These are phyloP conservation scores for Sporisorium iseilematis-ciliati DNA, from an alignment of 1,284 basidiomycete genomes.

Conservation along the genomic window DNA sequence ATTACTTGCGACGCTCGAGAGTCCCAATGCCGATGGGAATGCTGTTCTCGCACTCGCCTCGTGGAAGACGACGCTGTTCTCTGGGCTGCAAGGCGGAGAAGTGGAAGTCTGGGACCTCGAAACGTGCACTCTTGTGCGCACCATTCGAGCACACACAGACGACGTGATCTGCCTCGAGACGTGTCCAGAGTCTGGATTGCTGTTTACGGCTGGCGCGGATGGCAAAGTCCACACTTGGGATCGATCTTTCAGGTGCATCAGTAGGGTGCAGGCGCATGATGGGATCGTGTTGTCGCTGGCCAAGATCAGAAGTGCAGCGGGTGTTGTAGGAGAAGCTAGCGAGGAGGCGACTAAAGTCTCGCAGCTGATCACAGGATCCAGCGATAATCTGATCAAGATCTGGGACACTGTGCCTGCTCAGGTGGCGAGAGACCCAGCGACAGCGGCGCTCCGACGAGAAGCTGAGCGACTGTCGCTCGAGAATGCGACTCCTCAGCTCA, in stretches of 20 bases:
- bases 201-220: conserved; percentile 58
- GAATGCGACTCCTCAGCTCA: conserved; percentile 4
- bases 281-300: conserved; percentile 37
- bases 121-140: conserved; percentile 85
- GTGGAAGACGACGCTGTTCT: conserved; percentile 83
- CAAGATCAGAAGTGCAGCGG: conserved; percentile 15
- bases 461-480: conserved; percentile 28
- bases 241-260: conserved; percentile 62
- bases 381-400: conserved; percentile 63
- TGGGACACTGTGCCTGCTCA: conserved; percentile 38
- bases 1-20: conserved; percentile 75
- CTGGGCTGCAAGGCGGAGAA: conserved; percentile 91
- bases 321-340: neutral
- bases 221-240: conserved; percentile 59
- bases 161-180: conserved; percentile 53
- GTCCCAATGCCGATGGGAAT: conserved; percentile 66
- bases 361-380: conserved; percentile 56
- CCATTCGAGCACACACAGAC: conserved; percentile 84
- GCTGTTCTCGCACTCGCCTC: conserved; percentile 82
- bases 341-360: conserved; percentile 13
- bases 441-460: conserved; percentile 16
- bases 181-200: conserved; percentile 65
- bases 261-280: conserved; percentile 46
- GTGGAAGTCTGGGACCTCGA: conserved; percentile 91
- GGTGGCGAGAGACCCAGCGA: neutral